Conservation (phyloP, 2,329 filamentous ascomycete genomes). For the Aspergillus piperis region DNA sequence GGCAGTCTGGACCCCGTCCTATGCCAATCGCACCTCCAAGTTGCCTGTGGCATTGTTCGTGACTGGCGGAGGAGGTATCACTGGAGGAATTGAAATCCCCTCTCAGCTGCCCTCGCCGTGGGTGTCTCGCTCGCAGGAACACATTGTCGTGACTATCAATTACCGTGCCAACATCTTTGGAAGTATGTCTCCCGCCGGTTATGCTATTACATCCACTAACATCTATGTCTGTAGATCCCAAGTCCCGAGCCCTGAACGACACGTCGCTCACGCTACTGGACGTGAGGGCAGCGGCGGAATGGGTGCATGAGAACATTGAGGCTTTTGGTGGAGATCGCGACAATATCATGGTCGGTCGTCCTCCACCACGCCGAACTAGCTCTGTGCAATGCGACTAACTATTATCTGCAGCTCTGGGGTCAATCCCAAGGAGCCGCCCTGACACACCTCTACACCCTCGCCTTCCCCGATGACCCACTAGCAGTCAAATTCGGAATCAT, state of each 20-base stretch:
- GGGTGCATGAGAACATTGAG: constrained; percentile 36
- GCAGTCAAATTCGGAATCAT: constrained; percentile 16
- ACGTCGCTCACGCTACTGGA: constrained; percentile 17
- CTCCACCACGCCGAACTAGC: no score
- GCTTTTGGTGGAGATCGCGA: constrained; percentile 38
- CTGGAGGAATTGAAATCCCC: constrained; percentile 41
- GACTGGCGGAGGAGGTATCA: constrained; percentile 25
- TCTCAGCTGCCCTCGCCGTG: constrained; percentile 28
- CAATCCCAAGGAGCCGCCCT: constrained; percentile 28
- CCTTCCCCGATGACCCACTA: constrained; percentile 22
- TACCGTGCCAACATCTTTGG: constrained; percentile 33
- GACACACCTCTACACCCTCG: constrained; percentile 27
- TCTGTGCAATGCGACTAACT: background rate
- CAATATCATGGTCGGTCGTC: constrained; percentile 15
- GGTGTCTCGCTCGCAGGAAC: constrained; percentile 42
- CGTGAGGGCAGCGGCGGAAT: constrained; percentile 29
- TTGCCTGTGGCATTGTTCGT: constrained; percentile 27
- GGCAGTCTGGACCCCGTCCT: constrained; percentile 46
- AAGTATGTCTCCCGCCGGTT: background rate
- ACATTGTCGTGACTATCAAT: constrained; percentile 45
- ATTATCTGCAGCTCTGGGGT: constrained; percentile 19
- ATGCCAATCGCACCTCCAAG: constrained; percentile 16
- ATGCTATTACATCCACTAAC: no score
- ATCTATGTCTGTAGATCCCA: constrained; percentile 8
- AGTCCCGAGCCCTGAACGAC: constrained; percentile 6